Evolutionary conservation across 768 basidiomycete genomes (phyloP).

Genomic region (Sarcomyxa edulis): DNA sequence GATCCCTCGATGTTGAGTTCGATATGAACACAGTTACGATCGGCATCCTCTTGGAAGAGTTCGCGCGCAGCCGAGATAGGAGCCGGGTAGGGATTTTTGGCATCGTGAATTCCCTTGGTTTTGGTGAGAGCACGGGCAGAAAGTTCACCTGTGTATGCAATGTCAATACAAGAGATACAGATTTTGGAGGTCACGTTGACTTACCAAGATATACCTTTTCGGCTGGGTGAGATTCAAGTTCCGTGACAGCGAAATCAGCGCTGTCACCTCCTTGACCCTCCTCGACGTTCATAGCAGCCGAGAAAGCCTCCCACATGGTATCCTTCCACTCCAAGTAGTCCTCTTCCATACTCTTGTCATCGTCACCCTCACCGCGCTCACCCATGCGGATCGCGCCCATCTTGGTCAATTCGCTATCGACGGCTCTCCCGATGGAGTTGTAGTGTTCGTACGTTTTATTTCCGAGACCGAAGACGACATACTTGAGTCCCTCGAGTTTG

Average conservation of each 20-base stretch:
- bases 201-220: slow-evolving; percentile 93
- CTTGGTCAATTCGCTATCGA: slow-evolving; percentile 68
- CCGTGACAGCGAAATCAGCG: slow-evolving; percentile 89
- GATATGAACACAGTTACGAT: slow-evolving; percentile 91
- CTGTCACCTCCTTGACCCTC: slow-evolving; percentile 95
- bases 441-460: slow-evolving; percentile 96
- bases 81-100: slow-evolving; percentile 94
- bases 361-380: slow-evolving; percentile 92
- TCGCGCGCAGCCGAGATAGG: slow-evolving; percentile 76
- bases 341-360: slow-evolving; percentile 99
- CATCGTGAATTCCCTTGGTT: slow-evolving; percentile 94
- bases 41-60: slow-evolving; percentile 68
- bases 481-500: slow-evolving; percentile 80
- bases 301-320: slow-evolving; percentile 89
- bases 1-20: slow-evolving; percentile 94
- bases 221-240: slow-evolving; percentile 63
- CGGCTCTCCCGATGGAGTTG: slow-evolving; percentile 79
- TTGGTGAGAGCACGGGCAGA: slow-evolving; percentile 91
- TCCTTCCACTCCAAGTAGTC: slow-evolving; percentile 99
- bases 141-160: slow-evolving; percentile 64
- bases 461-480: slow-evolving; percentile 91
- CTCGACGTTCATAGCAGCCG: slow-evolving; percentile 80
- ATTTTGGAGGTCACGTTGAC: slow-evolving; percentile 20
- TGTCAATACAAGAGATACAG: slow-evolving; percentile 9
- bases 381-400: slow-evolving; percentile 86